Evolutionary conservation across 441 rosid genomes (phyloP), one percentile per base, ranked within the genome.

Genomic region (Pelargonium citronellum): DNA sequence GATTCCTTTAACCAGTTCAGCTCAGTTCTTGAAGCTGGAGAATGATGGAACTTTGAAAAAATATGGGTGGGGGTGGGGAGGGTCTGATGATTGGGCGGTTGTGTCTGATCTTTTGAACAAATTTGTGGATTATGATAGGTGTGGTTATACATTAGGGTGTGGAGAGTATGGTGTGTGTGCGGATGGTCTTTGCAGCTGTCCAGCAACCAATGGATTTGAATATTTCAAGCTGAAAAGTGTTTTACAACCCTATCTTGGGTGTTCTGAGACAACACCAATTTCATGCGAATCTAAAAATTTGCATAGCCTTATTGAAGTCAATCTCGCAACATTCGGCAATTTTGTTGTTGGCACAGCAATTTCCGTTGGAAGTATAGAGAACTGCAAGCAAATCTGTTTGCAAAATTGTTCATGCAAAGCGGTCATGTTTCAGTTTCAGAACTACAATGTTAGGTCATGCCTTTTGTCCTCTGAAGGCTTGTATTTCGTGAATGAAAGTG

Each of bases 351-450:
- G n/a, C n/a, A n/a, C n/a, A n/a, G n/a, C n/a, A n/a, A n/a, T n/a
- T n/a, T n/a, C n/a, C n/a, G n/a, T n/a, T n/a, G n/a, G n/a, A n/a
- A n/a, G n/a, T n/a, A n/a, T n/a, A n/a, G n/a, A n/a, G n/a, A 44
- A n/a, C 0, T 73, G 76, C n/a, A 61, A 49, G 16, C 67, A 46
- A 44, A 67, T 62, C 10, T 73, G 76, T 67, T 64, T 9, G 13
- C 11, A 7, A 34, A 67, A 73, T 10, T 73, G 76, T 49, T 73
- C 71, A 0, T 73, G 76, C 76, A 73, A 67, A 47, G 76, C n/a
- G n/a, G n/a, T n/a, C n/a, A n/a, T n/a, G n/a, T n/a, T n/a, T n/a
- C n/a, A n/a, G n/a, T n/a, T n/a, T n/a, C n/a, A n/a, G n/a, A n/a
- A n/a, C n/a, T n/a, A n/a, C n/a, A n/a, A n/a, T n/a, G n/a, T n/a